Base-by-base conservation (phyloP, 2,329 filamentous ascomycete genomes). In the Aspergillus arachidicola region DNA sequence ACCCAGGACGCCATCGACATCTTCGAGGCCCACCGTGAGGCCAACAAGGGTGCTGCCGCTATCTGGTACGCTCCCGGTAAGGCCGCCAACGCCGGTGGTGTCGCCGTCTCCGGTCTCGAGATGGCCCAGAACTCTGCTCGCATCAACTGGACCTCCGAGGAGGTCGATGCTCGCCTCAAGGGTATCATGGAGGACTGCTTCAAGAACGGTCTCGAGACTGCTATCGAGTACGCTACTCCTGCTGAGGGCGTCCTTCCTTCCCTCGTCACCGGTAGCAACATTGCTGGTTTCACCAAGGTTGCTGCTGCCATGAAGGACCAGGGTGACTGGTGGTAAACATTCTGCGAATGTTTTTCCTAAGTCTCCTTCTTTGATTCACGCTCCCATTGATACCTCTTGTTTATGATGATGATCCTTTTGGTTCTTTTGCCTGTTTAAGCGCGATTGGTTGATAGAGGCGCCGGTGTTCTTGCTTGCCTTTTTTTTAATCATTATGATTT, bases 61-160 rank as follows among this genome's bases (percentile, higher is more conserved):
- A 89, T 97, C 80, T 99, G 95, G 95, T 98, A 98, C 81, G 95
- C 91, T 21, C 94, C 94, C 57, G 94, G 93, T 72, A 98, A 98
- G 88, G 95, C 95, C 36, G 92, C 94, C 83, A 98, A 98, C 85
- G 93, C 93, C 71, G 95, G 95, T 80, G 95, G 95, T 85, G 95
- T 98, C 62, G 95, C 95, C 62, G 95, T 99, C 46, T 97, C 93
- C 3, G 95, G 95, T 72, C 88, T 99, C 51, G 95, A 99, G 87
- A 99, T 99, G 95, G 94, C 94, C 9, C 95, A 99, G 88, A 98
- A 99, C 88, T 94, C 91, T 69, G 82, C 90, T 80, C 90, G 94
- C 65, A 85, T 97, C 69, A 86, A 83, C 75, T 99, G 95, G 95
- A 91, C 92, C 32, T 76, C 85, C 54, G 91, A 97, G 84, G 91